Conservation (phyloP, 1,284 basidiomycete species). For the Pascua guehoae region DNA sequence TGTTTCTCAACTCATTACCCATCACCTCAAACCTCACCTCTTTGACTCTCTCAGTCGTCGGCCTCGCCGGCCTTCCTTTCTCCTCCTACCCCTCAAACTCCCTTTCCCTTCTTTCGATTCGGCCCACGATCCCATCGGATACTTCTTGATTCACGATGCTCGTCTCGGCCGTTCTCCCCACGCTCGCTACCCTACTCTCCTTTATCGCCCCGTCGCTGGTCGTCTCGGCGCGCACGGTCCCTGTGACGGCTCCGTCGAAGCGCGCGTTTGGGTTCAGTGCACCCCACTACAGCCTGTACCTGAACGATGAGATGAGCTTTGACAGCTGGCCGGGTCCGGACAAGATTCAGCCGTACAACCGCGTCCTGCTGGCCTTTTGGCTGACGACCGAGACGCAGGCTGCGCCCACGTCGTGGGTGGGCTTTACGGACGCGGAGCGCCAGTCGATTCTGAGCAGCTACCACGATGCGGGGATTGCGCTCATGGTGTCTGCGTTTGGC, state of each 20-base stretch:
- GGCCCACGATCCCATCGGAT: too few relatives aligned
- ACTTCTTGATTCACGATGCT: too few relatives aligned
- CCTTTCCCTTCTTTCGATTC: too few relatives aligned
- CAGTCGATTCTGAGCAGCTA: constrained; percentile 44
- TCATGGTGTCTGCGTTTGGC: constrained; percentile 53
- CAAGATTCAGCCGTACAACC: constrained; percentile 38
- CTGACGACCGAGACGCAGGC: constrained; percentile 44
- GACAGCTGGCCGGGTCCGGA: constrained; percentile 24
- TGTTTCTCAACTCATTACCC: too few relatives aligned
- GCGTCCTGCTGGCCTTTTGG: constrained; percentile 54
- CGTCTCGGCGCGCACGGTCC: neutral
- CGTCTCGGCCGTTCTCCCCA: constrained; percentile 4
- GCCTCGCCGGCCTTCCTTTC: too few relatives aligned
- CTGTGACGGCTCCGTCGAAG: neutral
- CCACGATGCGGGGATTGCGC: constrained; percentile 50
- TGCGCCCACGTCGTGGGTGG: constrained; percentile 31
- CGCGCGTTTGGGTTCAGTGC: constrained; percentile 23
- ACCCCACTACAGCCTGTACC: constrained; percentile 45
- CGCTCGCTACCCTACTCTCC: constrained; percentile 13
- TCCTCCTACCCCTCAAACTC: too few relatives aligned
- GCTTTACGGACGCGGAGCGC: constrained; percentile 29
- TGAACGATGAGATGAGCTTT: constrained; percentile 37
- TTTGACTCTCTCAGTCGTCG: too few relatives aligned
- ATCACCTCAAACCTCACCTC: too few relatives aligned
- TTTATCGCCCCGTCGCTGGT: constrained; percentile 5